Evolutionary conservation across 1,139 yeast species (phyloP), one percentile per base, ranked within the genome.

Genomic region (Taphrina sp.): DNA sequence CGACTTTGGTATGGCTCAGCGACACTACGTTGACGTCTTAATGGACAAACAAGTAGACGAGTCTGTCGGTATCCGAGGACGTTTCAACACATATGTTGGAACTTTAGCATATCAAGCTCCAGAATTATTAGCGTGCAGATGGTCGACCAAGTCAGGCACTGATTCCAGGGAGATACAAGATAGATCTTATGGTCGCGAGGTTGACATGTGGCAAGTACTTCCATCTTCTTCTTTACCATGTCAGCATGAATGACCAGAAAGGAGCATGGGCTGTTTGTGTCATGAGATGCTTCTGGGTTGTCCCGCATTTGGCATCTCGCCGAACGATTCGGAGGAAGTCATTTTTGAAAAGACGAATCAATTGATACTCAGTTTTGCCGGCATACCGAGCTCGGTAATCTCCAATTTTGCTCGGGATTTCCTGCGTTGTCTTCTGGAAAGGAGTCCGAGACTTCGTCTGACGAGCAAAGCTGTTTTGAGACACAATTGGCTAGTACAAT

Each of bases 201-300:
- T 85, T 63, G 88, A 83, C 65, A 67, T 80, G 46, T 82, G 88
- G 89, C 81, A 87, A 0, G 64, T 82, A 5, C 88, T 87, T 39
- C 38, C 35, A 22, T 19, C 33, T 22, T 8, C 29, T 12, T 34
- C 35, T 38, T 35, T 24, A n/a, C n/a, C n/a, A n/a, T n/a, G n/a
- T n/a, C 31, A 12, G 12, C 7, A 26, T 12, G 16, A 14, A n/a
- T 7, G 14, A 22, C 22, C 20, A 42, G 31, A n/a, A 17, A 29
- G 29, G 47, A 54, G 45, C 36, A 16, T 43, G 5, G 49, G 52
- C 16, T 47, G 39, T 26, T 28, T 54, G 22, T 19, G 24, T 17
- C 59, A 46, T 33, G 45, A 36, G 42, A 39, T 41, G 29, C 31
- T 34, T 14, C 44, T 42, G 14, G 52, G 46, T 34, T 52, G 41